Conservation (phyloP, 257 asterid species). For the Anisodus tanguticus region DNA sequence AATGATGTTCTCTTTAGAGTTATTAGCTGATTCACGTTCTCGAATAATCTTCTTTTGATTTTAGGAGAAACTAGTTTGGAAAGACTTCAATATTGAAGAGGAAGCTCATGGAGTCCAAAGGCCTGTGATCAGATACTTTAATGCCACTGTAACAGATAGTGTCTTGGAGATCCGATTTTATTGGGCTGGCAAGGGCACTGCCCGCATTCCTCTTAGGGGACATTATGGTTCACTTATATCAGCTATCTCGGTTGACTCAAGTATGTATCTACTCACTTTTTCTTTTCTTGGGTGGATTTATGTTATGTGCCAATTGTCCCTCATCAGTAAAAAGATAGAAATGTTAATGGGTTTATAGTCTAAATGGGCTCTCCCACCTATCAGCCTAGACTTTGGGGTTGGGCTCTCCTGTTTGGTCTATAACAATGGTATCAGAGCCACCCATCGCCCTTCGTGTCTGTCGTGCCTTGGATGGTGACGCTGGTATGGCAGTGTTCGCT, state of each 20-base stretch:
- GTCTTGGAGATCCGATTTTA: slow-evolving; percentile 69
- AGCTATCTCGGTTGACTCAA: slow-evolving; percentile 73
- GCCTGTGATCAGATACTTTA: slow-evolving; percentile 45
- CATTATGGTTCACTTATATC: slow-evolving; percentile 91
- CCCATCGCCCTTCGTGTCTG: too few relatives aligned
- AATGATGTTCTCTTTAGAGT: slow-evolving; percentile 13
- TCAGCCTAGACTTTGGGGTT: too few relatives aligned
- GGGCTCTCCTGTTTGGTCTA: too few relatives aligned
- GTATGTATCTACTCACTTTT: slow-evolving; percentile 41
- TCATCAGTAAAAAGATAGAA: too few relatives aligned
- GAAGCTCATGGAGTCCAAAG: slow-evolving; percentile 81
- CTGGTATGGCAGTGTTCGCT: too few relatives aligned
- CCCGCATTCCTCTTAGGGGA: slow-evolving; percentile 64
- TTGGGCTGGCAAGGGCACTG: slow-evolving; percentile 96
- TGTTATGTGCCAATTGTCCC: too few relatives aligned
- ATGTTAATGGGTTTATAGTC: too few relatives aligned
- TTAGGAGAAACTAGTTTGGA: slow-evolving; percentile 63
- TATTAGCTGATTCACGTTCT: slow-evolving; percentile 31
- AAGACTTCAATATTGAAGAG: slow-evolving; percentile 76
- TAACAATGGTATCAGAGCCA: too few relatives aligned
- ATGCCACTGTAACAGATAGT: slow-evolving; percentile 57
- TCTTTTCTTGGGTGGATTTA: not conserved
- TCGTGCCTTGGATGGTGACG: too few relatives aligned
- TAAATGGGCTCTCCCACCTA: too few relatives aligned
- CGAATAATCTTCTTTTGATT: slow-evolving; percentile 41